phyloP scores from a whole-genome alignment of 176 grass and related monocot genomes.

The Ensete glaucum region DNA sequence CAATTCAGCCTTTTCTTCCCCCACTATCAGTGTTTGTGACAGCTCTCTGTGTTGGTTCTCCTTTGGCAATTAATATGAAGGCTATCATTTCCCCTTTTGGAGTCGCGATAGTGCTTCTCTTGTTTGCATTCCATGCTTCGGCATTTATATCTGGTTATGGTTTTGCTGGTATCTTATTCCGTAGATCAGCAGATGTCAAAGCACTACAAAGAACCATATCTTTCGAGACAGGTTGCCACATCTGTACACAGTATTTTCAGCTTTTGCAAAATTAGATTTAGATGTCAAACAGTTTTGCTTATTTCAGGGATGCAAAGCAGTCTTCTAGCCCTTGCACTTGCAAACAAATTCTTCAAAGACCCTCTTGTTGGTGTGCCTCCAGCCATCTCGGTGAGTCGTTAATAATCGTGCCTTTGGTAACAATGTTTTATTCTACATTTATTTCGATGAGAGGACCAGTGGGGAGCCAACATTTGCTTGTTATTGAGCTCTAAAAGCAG shows the following conservation, averaged over 20 bases:
- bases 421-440: background rate
- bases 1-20: slow-evolving; percentile 94
- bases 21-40: slow-evolving; percentile 87
- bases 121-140: slow-evolving; percentile 68
- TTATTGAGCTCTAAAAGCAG: background rate
- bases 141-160: slow-evolving; percentile 74
- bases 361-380: slow-evolving; percentile 95
- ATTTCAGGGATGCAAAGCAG: slow-evolving; percentile 94
- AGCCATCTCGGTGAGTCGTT: slow-evolving; percentile 70
- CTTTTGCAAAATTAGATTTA: background rate
- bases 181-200: slow-evolving; percentile 56
- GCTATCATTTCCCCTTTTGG: slow-evolving; percentile 79
- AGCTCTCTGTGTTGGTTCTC: slow-evolving; percentile 86
- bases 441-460: too few relatives aligned
- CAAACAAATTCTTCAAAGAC: slow-evolving; percentile 92
- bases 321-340: slow-evolving; percentile 96
- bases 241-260: slow-evolving; percentile 1
- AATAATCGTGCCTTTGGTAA: background rate
- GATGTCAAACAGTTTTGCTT: slow-evolving; percentile 21
- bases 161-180: slow-evolving; percentile 64
- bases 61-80: slow-evolving; percentile 90
- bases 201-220: slow-evolving; percentile 87
- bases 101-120: slow-evolving; percentile 61
- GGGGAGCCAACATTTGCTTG: too few relatives aligned
- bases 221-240: slow-evolving; percentile 67